Conservation (phyloP, 106 monocot species). For the Dendrobium huoshanense region DNA sequence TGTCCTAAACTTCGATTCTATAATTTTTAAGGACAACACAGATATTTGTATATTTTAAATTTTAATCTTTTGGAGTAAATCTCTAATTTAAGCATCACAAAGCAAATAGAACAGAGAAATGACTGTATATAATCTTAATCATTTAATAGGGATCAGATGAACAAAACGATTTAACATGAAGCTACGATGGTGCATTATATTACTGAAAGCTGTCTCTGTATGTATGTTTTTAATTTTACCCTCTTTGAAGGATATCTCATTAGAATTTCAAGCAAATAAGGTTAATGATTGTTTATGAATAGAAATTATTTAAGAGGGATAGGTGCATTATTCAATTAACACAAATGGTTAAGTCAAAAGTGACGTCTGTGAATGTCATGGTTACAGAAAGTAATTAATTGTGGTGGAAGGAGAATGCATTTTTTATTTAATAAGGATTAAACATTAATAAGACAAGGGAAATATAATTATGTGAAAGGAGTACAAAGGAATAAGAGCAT, state of each 20-base stretch:
- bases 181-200: not conserved
- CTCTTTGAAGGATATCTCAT: not conserved
- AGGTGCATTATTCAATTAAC: not conserved
- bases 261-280: not conserved
- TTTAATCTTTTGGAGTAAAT: not conserved
- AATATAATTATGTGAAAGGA: not conserved
- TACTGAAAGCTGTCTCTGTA: too few species aligned
- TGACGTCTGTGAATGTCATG: not conserved
- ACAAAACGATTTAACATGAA: not conserved
- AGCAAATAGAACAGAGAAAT: not conserved
- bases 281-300: not conserved
- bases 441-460: not conserved
- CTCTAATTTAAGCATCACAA: not conserved
- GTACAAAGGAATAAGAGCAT: not conserved
- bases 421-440: not conserved
- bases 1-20: conserved; percentile 2
- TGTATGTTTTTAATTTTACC: not conserved
- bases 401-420: not conserved
- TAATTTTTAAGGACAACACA: not conserved
- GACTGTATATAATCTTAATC: not conserved
- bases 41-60: not conserved
- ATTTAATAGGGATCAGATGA: not conserved
- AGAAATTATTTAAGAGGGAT: not conserved
- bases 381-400: too few species aligned
- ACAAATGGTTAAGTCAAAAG: not conserved